A percentile compares a stretch with the other conserved stretches of the same genome.
Evolutionary conservation across 257 asterid genomes (phyloP).

Genomic region (Euphrasia confusa): DNA sequence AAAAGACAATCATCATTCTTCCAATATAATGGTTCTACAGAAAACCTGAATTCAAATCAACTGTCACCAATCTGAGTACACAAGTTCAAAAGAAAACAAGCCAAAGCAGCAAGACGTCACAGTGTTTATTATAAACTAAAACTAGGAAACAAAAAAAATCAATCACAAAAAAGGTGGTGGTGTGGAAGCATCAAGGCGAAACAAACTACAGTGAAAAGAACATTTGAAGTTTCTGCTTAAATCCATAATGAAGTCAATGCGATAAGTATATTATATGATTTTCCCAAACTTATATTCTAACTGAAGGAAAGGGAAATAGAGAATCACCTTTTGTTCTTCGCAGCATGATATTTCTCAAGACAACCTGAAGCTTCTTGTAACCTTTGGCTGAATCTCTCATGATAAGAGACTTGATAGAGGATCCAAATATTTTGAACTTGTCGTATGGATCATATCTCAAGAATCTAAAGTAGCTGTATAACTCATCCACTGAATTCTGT

Average conservation of each 20-base stretch:
- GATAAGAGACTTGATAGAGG: slow-evolving; percentile 59
- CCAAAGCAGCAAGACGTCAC: background rate
- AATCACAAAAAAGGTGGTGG: background rate
- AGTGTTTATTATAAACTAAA: slow-evolving; percentile 11
- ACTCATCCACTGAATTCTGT: slow-evolving; percentile 90
- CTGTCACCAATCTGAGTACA: slow-evolving; percentile 1
- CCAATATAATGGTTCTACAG: slow-evolving; percentile 17
- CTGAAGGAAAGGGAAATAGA: background rate
- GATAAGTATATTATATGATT: background rate
- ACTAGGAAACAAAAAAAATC: background rate
- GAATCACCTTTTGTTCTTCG: slow-evolving; percentile 92
- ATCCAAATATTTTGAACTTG: slow-evolving; percentile 59
- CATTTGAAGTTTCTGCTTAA: background rate
- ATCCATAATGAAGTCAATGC: background rate
- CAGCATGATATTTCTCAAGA: slow-evolving; percentile 81
- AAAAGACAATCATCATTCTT: slow-evolving; percentile 27
- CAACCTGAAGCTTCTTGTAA: slow-evolving; percentile 77
- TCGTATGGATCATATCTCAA: slow-evolving; percentile 92
- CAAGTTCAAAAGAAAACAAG: slow-evolving; percentile 6
- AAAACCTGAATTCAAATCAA: slow-evolving; percentile 15
- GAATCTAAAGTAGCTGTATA: slow-evolving; percentile 95
- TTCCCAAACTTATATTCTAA: background rate
- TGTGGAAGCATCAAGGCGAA: background rate
- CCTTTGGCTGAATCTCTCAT: slow-evolving; percentile 69
- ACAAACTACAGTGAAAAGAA: too few species aligned